Conservation (phyloP, 2,329 filamentous ascomycete species). For the Neofusicoccum sp. region DNA sequence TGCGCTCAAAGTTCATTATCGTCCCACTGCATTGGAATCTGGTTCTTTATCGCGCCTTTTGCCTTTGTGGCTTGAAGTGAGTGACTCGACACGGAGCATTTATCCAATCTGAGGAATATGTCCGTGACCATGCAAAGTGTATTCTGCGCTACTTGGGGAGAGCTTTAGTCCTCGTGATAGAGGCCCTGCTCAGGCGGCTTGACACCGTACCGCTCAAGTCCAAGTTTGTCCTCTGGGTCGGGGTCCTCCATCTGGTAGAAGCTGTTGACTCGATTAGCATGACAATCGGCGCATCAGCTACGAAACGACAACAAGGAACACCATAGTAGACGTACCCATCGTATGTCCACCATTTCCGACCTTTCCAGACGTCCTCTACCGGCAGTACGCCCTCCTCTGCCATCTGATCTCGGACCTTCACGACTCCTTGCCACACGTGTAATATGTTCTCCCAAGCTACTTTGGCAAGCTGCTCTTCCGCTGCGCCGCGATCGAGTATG, state of each 20-base stretch:
- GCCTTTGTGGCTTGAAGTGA: not conserved
- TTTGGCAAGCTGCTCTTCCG: constrained; percentile 1
- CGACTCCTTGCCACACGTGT: not conserved
- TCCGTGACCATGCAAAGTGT: not conserved
- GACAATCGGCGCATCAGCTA: not conserved
- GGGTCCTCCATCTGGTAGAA: not conserved
- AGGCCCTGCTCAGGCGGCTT: not conserved
- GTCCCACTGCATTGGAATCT: not conserved
- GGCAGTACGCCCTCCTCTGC: too few species aligned
- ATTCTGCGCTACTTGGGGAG: not conserved
- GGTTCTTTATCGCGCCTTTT: not conserved
- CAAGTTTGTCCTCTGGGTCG: too few species aligned
- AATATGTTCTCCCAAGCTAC: not conserved
- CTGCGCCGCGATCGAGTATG: constrained; percentile 9
- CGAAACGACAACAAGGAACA: not conserved
- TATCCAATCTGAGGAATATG: not conserved
- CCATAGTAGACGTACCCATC: not conserved
- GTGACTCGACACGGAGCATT: not conserved
- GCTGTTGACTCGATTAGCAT: not conserved
- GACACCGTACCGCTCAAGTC: not conserved
- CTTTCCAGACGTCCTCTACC: too few species aligned
- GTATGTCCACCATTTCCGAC: not conserved
- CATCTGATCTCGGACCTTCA: too few species aligned
- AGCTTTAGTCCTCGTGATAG: not conserved
- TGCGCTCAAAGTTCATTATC: not conserved